Conservation (phyloP, 257 asterid species). For the Eustoma russellianum region DNA sequence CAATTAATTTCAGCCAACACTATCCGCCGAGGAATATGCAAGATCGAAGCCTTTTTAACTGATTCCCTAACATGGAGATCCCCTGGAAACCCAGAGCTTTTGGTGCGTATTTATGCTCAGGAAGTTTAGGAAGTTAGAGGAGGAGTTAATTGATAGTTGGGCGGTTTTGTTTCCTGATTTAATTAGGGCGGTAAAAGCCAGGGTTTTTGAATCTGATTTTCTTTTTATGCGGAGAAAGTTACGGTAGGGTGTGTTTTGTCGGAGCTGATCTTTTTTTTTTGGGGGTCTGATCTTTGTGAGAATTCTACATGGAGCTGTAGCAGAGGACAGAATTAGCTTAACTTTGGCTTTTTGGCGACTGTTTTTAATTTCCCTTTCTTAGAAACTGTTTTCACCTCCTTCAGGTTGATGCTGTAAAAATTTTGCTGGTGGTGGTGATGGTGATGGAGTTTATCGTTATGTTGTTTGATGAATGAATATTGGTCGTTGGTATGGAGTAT, state of each 20-base stretch:
- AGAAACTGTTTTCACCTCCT: background rate
- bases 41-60: conserved; percentile 18
- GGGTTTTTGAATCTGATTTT: conserved; percentile 1
- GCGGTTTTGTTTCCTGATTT: conserved; percentile 10
- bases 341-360: conserved; percentile 10
- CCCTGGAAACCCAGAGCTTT: conserved; percentile 5
- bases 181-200: conserved; percentile 17
- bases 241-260: conserved; percentile 1
- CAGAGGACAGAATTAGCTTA: conserved; percentile 19
- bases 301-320: conserved; percentile 31
- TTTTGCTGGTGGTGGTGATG: background rate
- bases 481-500: background rate
- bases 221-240: background rate
- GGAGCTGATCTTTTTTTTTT: conserved; percentile 11
- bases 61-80: conserved; percentile 21
- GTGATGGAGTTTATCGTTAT: conserved; percentile 9
- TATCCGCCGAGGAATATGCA: conserved; percentile 25
- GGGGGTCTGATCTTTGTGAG: conserved; percentile 10
- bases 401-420: conserved; percentile 1
- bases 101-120: background rate
- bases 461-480: background rate
- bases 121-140: background rate
- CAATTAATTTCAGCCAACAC: conserved; percentile 1
- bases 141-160: background rate
- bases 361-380: background rate